Base-by-base conservation (phyloP, 169 alveolate species). In the Babesia ovata region DNA sequence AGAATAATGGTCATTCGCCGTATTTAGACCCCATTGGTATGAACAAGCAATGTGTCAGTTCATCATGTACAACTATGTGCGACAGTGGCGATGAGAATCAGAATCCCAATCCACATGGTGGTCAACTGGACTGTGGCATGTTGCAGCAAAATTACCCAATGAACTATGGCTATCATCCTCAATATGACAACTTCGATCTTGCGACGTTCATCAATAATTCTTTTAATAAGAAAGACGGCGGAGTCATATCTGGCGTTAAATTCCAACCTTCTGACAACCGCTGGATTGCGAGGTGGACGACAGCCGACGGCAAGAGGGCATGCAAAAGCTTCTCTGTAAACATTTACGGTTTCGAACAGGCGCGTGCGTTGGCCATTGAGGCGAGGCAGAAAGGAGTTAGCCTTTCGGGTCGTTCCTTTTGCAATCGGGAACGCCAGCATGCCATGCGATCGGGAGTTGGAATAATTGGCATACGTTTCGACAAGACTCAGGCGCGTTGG, bases 241-340 rank as follows among this genome's bases (percentile, higher is more conserved):
- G 58, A 14, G 79, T 53, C 63, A 86, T 90, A 36, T 86, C 91
- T 29, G 94, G 94, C 45, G 94, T 90, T 29, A 86, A 89, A 77
- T 90, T 85, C 70, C 92, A 90, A 61, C 85, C 88, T n/a, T 85
- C 94, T 2, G 94, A 89, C 53, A 86, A 87, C 63, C 70, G 94
- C 49, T 90, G 94, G 94, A 89, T 90, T 53, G 94, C 94, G 45
- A 66, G 94, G 72, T 90, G 94, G 94, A 90, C 92, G 16, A 90
- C 92, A 13, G 90, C 89, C n/a, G 91, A 85, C 53, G 94, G 94
- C 42, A 90, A 90, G 75, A 88, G 91, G 28, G 91, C 91, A 33
- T 86, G 94, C 63, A 88, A 90, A 36, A 86, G 91, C 54, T 90
- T 90, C 48, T 89, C 94, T 21, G 84, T 90, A 14, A 90, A 90